Base-by-base conservation (phyloP, 495 filamentous ascomycete species). In the Hypoxylon crocopeplum region DNA sequence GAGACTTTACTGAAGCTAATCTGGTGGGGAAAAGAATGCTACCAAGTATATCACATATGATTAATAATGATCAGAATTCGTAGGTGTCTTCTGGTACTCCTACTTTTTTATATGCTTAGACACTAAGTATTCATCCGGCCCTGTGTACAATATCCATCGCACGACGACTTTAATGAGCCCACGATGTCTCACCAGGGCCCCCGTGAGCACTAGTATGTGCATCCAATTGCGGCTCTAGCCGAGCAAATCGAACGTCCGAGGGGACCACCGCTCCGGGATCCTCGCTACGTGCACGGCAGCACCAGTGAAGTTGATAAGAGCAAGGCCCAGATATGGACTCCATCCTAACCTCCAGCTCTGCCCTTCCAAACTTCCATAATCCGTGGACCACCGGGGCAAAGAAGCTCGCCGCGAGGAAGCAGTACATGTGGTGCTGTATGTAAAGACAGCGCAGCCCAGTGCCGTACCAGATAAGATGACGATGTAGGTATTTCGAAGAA, bases 181-280 rank as follows among this genome's bases (percentile, higher is more conserved):
- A n/a, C n/a, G 25, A 7, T 38, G 24, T 11, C 48, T 24, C 48
- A 52, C 37, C 5, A 52, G 24, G 12, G 40, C 50, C 13, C 40
- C 50, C 4, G 30, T 37, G 13, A 45, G 30, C 2, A 45, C 50
- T 7, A 54, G 15, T 1, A 54, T 39, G 27, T 44, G 38, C 49
- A 53, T 42, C 49, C 49, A 53, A 13, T 44, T 42, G 24, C 44
- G 49, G 16, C 49, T 53, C 20, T 53, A 38, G 7, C 49, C 49
- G 16, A 42, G 27, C 27, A 53, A 34, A 20, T 44, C 49, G 12
- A 53, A 54, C 0, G 50, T 45, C 5, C 25, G 10, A 1, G 49
- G 49, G 34, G 34, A 53, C 38, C 49, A 53, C 0, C 49, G 38
- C 49, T 53, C 49, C 6, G 49, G 49, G 7, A 45, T 5, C 15